Percentiles rank a stretch among this genome's conserved stretches.
These are phyloP conservation scores for Eimeria falciformis DNA, from an alignment of 169 alveolate species.

Conservation along the genomic window DNA sequence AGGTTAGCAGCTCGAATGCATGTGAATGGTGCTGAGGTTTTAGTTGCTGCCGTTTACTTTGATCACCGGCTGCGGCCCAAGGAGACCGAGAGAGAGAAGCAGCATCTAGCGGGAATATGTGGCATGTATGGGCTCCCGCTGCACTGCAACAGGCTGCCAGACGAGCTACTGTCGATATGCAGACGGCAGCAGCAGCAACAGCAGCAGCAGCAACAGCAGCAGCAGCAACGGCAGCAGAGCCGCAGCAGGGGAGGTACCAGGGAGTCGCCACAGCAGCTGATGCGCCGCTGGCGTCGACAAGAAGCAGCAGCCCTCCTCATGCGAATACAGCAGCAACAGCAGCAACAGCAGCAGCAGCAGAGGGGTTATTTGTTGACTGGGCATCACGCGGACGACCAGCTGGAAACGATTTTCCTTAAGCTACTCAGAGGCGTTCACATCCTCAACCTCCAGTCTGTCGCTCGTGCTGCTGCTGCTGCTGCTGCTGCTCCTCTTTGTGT, in stretches of 20 bases:
- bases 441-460: constrained; percentile 69
- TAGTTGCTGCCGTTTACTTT: constrained; percentile 54
- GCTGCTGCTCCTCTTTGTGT: constrained; percentile 8
- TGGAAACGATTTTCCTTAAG: constrained; percentile 69
- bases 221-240: not conserved
- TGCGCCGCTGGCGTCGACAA: not conserved
- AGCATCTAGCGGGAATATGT: constrained; percentile 37
- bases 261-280: constrained; percentile 59
- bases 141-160: constrained; percentile 32
- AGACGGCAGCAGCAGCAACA: constrained; percentile 37
- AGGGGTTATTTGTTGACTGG: constrained; percentile 56
- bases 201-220: not conserved
- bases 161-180: constrained; percentile 10
- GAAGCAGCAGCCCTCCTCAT: constrained; percentile 9
- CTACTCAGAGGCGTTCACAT: constrained; percentile 67
- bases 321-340: constrained; percentile 11
- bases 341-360: constrained; percentile 54
- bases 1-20: constrained; percentile 27
- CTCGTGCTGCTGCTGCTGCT: constrained; percentile 8
- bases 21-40: not conserved
- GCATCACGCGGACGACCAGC: constrained; percentile 73
- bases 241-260: not conserved
- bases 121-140: constrained; percentile 50
- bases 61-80: constrained; percentile 51
- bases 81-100: constrained; percentile 42